Evolutionary conservation across 345 rosid genomes (phyloP), one percentile per base, ranked within the genome.

Genomic region (Populus simonii): DNA sequence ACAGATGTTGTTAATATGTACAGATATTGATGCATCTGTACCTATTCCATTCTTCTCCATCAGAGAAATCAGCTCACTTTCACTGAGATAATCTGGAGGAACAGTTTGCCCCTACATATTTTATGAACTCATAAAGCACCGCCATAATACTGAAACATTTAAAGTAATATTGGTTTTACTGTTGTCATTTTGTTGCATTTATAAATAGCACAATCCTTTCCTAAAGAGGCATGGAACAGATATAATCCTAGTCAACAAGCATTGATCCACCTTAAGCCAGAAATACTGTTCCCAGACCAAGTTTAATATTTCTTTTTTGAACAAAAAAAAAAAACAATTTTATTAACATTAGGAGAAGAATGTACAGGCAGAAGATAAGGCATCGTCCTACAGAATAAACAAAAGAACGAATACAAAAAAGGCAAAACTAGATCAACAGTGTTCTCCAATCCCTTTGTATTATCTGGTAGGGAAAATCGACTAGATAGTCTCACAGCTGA

Each of bases 1-100:
- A 70, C 98, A 92, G 71, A 95, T 95, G 89, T 95, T 95, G 89
- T 93, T 95, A 70, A 95, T 93, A 81, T 95, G 99, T 51, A 89
- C 90, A 43, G 99, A 79, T 76, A 94, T 94, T 78, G 98, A 94
- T 75, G 98, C 98, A 90, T 94, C 98, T 51, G 98, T 94, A 77
- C 98, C 98, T 63, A 94, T 93, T 62, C 98, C 98, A 76, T 94
- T 82, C 88, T 89, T 94, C 90, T 94, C 98, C 98, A 94, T 94
- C 35, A 94, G 80, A 68, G 98, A 88, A 87, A 94, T 94, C 77
- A 94, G 88, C 89, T 93, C 98, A 86, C 98, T 94, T 86, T 94
- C 98, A 72, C 88, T 94, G 68, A 94, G 98, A 83, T 84, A 90
- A 85, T 92, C 95, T 4, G 98, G 98, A 69, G 98, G 93, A 23